Evolutionary conservation across 257 asterid genomes (phyloP).

Genomic region (Salvia splendens): DNA sequence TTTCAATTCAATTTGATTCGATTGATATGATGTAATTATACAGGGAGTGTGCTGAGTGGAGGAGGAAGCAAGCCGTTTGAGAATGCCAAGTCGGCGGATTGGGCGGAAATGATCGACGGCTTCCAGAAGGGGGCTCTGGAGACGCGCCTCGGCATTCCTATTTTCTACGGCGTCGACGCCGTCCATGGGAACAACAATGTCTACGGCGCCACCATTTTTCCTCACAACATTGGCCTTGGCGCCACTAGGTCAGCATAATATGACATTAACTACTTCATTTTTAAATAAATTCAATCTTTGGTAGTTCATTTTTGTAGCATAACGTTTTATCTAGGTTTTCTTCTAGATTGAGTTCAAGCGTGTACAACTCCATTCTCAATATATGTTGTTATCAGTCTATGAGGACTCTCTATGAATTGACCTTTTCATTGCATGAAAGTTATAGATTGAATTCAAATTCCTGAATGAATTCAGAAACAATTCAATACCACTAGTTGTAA

Average conservation of each 20-base stretch:
- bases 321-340: not conserved
- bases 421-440: not conserved
- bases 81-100: slow-evolving; percentile 70
- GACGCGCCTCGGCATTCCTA: slow-evolving; percentile 84
- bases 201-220: slow-evolving; percentile 86
- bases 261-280: not conserved
- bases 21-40: not conserved
- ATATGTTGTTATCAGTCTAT: slow-evolving; percentile 1
- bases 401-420: not conserved
- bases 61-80: slow-evolving; percentile 88
- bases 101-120: slow-evolving; percentile 86
- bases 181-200: slow-evolving; percentile 96
- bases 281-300: too few species aligned
- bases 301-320: not conserved
- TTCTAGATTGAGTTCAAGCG: slow-evolving; percentile 3
- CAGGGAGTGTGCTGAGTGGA: slow-evolving; percentile 88
- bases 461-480: slow-evolving; percentile 2
- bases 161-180: slow-evolving; percentile 82
- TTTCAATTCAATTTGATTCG: too few species aligned
- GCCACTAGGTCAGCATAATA: slow-evolving; percentile 54
- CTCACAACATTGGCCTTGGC: slow-evolving; percentile 91
- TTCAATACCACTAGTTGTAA: not conserved
- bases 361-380: not conserved
- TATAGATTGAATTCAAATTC: not conserved
- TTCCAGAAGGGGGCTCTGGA: slow-evolving; percentile 73